phyloP scores from a whole-genome alignment of 768 basidiomycete genomes.

The Mycena epipterygia region DNA sequence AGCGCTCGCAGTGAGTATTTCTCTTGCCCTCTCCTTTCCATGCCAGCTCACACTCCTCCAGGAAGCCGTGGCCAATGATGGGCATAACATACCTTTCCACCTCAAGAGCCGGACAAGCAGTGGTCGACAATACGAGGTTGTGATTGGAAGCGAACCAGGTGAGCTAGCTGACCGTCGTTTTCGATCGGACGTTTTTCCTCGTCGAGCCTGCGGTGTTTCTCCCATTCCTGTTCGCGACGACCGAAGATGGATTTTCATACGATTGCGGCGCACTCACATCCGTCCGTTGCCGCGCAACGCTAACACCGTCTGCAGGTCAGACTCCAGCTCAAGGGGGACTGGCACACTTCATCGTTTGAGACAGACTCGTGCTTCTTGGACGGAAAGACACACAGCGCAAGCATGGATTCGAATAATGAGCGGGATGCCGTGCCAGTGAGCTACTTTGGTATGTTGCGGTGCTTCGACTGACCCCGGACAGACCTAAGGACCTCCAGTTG shows the following conservation, averaged over 20 bases:
- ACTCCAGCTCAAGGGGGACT: slow-evolving; percentile 8
- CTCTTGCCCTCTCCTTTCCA: background rate
- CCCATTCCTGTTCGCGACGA: background rate
- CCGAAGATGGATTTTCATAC: background rate
- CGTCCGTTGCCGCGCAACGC: too few relatives aligned
- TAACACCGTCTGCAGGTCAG: slow-evolving; percentile 31
- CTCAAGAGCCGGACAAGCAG: slow-evolving; percentile 72
- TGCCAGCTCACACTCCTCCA: slow-evolving; percentile 42
- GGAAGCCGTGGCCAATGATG: slow-evolving; percentile 68
- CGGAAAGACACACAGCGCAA: slow-evolving; percentile 28
- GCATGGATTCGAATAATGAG: slow-evolving; percentile 12
- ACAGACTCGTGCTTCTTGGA: slow-evolving; percentile 23
- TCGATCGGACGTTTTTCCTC: background rate
- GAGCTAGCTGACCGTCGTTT: slow-evolving; percentile 37
- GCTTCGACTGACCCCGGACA: too few relatives aligned
- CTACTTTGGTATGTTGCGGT: too few relatives aligned
- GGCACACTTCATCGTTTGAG: background rate
- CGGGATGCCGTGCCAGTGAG: slow-evolving; percentile 32
- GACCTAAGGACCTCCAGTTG: slow-evolving; percentile 75
- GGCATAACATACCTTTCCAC: slow-evolving; percentile 61
- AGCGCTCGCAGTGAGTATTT: too few relatives aligned
- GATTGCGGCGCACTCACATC: too few relatives aligned
- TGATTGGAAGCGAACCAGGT: slow-evolving; percentile 71
- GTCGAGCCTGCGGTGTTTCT: background rate
- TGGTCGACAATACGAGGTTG: slow-evolving; percentile 64